phyloP scores from a whole-genome alignment of 2,329 filamentous ascomycete species.

The Fusarium kyushuense region DNA sequence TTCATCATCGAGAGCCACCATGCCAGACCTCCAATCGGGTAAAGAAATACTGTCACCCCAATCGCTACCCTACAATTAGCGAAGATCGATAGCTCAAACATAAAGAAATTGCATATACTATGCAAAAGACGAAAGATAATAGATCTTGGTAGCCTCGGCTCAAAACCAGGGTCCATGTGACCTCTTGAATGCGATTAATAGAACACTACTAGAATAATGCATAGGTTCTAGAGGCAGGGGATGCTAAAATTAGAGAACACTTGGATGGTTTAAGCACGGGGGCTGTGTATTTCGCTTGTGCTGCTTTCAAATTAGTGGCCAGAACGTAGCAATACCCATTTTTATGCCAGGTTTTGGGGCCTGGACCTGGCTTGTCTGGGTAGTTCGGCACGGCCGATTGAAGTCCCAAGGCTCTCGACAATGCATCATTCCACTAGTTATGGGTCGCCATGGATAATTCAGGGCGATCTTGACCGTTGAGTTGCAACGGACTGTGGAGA shows the following conservation, averaged over 20 bases:
- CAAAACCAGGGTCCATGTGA: not conserved
- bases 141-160: not conserved
- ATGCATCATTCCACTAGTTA: not conserved
- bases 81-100: too few relatives aligned
- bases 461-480: not conserved
- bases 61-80: too few relatives aligned
- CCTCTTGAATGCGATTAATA: not conserved
- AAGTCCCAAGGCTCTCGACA: not conserved
- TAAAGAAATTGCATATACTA: not conserved
- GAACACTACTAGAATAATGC: not conserved
- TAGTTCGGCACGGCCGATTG: not conserved
- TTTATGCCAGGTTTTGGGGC: not conserved
- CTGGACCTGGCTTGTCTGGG: not conserved
- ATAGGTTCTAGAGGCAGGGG: not conserved
- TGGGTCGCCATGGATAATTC: not conserved
- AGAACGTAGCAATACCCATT: not conserved
- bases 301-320: not conserved
- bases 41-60: too few relatives aligned
- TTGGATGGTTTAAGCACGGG: not conserved
- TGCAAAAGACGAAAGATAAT: not conserved
- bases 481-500: conserved; percentile 1
- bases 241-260: not conserved
- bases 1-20: too few relatives aligned
- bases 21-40: too few relatives aligned
- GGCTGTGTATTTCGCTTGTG: not conserved